A percentile compares a stretch with the other conserved stretches of the same genome.
Evolutionary conservation across 192 early-diverging fungal species (phyloP).

Genomic region (Coemansia sp.): DNA sequence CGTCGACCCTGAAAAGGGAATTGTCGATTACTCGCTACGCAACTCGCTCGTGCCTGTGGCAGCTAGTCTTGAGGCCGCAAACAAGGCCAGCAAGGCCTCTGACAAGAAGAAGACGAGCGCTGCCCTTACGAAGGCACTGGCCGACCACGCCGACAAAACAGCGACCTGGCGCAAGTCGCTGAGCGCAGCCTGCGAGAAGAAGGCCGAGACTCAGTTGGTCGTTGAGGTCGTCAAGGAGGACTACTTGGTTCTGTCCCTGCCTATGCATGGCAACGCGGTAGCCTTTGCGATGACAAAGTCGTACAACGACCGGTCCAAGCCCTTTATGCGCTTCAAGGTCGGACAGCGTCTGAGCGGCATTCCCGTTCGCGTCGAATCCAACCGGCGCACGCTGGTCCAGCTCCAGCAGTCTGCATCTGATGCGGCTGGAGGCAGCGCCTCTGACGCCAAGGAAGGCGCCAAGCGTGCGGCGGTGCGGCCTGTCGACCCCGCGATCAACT

Average conservation of each 20-base stretch:
- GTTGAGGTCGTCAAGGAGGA: slow-evolving; percentile 81
- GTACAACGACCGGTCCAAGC: slow-evolving; percentile 64
- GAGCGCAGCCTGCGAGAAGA: slow-evolving; percentile 28
- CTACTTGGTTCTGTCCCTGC: slow-evolving; percentile 73
- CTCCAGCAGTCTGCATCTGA: slow-evolving; percentile 9
- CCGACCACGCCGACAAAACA: slow-evolving; percentile 14
- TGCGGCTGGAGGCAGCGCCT: not conserved
- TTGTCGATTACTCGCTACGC: slow-evolving; percentile 68
- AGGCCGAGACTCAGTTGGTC: slow-evolving; percentile 54
- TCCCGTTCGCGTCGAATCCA: slow-evolving; percentile 44
- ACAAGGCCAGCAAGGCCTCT: slow-evolving; percentile 20
- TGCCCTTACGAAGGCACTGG: slow-evolving; percentile 16
- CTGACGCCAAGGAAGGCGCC: slow-evolving; percentile 1
- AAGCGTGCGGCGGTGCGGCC: slow-evolving; percentile 42
- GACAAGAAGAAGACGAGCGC: slow-evolving; percentile 37
- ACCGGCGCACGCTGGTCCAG: slow-evolving; percentile 44
- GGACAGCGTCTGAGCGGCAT: slow-evolving; percentile 60
- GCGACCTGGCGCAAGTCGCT: slow-evolving; percentile 31
- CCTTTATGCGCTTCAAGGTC: slow-evolving; percentile 65
- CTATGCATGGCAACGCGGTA: slow-evolving; percentile 57
- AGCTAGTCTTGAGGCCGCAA: not conserved
- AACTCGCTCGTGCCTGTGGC: slow-evolving; percentile 28
- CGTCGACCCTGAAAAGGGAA: slow-evolving; percentile 64
- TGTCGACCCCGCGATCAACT: slow-evolving; percentile 47
- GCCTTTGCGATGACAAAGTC: slow-evolving; percentile 63